Percentiles rank a stretch among this genome's conserved stretches.
Evolutionary conservation across 768 basidiomycete species (phyloP).

Genomic region (Filobasidium wieringae): DNA sequence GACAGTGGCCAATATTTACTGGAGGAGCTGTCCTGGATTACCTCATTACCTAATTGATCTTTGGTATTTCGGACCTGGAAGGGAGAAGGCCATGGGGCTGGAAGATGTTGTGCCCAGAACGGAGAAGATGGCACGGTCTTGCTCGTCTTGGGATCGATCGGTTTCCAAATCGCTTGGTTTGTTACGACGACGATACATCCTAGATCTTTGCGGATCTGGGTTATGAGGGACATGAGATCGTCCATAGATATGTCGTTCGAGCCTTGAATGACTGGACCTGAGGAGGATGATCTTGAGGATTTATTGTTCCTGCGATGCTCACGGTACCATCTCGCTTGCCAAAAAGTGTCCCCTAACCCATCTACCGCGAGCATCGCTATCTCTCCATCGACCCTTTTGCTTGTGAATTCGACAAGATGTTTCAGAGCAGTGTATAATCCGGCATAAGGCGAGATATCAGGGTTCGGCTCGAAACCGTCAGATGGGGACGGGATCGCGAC

Average conservation of each 20-base stretch:
- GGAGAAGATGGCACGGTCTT: background rate
- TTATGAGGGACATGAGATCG: slow-evolving; percentile 5
- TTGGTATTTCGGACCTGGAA: background rate
- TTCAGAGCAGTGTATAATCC: background rate
- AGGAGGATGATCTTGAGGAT: background rate
- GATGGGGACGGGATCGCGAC: background rate
- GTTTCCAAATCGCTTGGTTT: slow-evolving; percentile 12
- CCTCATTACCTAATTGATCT: background rate
- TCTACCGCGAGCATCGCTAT: slow-evolving; percentile 5
- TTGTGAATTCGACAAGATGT: background rate
- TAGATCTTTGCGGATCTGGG: slow-evolving; percentile 7
- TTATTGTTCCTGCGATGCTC: background rate
- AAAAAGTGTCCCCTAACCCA: slow-evolving; percentile 13
- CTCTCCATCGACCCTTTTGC: background rate
- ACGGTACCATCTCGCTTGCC: slow-evolving; percentile 7
- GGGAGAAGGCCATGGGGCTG: slow-evolving; percentile 10
- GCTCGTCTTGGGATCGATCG: background rate
- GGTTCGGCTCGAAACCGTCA: background rate
- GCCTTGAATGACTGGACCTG: background rate
- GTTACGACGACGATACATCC: slow-evolving; percentile 7
- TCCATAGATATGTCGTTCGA: slow-evolving; percentile 5
- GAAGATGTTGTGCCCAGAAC: slow-evolving; percentile 14
- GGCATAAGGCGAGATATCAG: background rate
- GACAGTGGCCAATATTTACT: slow-evolving; percentile 10
- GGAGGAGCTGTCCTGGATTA: too few species aligned